Conservation (phyloP, 106 monocot genomes). For the Dendrobium catenatum region DNA sequence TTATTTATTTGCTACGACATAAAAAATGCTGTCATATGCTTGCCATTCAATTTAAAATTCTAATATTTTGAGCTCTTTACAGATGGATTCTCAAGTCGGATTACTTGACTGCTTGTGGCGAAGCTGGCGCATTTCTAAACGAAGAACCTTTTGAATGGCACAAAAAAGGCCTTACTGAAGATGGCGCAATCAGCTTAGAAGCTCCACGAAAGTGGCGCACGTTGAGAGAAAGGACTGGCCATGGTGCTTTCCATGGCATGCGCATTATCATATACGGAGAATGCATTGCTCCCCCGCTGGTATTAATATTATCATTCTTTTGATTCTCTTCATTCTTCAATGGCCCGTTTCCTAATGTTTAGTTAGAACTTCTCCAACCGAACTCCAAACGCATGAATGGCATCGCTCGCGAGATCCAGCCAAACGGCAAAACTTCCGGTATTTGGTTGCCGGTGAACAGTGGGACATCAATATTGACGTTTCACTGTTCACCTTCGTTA, state of each 20-base stretch:
- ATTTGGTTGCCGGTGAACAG: too few species aligned
- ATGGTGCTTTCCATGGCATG: conserved; percentile 81
- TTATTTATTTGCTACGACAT: too few species aligned
- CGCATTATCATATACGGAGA: conserved; percentile 80
- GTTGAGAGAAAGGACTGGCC: conserved; percentile 66
- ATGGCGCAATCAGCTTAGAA: conserved; percentile 73
- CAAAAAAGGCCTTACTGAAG: conserved; percentile 51
- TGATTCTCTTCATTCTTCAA: neutral
- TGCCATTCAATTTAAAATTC: neutral
- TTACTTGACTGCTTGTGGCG: conserved; percentile 69
- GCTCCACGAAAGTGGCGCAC: conserved; percentile 88
- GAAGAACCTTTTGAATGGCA: conserved; percentile 94
- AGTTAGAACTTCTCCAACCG: too few species aligned
- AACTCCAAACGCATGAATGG: too few species aligned
- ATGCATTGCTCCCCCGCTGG: conserved; percentile 81
- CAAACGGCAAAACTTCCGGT: too few species aligned
- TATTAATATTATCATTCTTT: conserved; percentile 7
- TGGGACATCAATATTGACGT: too few species aligned
- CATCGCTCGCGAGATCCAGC: too few species aligned
- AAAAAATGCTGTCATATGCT: too few species aligned
- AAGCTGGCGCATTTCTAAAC: conserved; percentile 61
- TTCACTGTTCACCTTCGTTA: too few species aligned
- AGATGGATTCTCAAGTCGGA: conserved; percentile 95
- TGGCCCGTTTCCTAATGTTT: too few species aligned
- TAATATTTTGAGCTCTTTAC: neutral